Conservation (phyloP, 169 alveolate genomes). For the Plasmodium vinckei region DNA sequence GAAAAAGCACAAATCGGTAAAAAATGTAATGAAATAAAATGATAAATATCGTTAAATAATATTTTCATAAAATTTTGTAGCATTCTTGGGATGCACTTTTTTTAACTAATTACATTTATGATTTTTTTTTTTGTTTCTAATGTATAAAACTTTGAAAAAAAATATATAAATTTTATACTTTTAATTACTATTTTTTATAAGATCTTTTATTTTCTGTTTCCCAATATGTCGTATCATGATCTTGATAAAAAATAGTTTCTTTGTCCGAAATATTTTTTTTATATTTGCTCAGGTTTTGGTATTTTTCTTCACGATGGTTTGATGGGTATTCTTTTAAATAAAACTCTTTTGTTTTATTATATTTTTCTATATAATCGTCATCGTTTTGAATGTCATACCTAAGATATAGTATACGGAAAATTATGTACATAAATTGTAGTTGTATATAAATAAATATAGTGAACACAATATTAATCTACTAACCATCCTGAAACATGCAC, state of each 20-base stretch:
- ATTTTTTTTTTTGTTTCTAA: too few relatives aligned
- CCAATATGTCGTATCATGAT: slow-evolving; percentile 28
- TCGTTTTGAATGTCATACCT: slow-evolving; percentile 69
- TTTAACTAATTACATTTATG: too few relatives aligned
- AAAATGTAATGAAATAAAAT: too few relatives aligned
- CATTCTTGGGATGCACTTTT: too few relatives aligned
- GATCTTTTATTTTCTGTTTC: slow-evolving; percentile 46
- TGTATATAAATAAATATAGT: background rate
- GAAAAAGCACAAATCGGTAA: too few relatives aligned
- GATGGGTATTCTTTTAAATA: slow-evolving; percentile 39
- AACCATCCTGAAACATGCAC: slow-evolving; percentile 75
- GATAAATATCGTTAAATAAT: too few relatives aligned
- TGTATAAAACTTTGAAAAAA: too few relatives aligned
- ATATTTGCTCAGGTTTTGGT: slow-evolving; percentile 7
- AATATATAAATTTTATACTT: too few relatives aligned
- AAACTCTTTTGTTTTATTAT: slow-evolving; percentile 35
- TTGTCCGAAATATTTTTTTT: slow-evolving; percentile 39
- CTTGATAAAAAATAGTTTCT: slow-evolving; percentile 49
- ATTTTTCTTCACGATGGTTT: slow-evolving; percentile 4
- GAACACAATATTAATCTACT: background rate
- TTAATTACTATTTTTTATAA: background rate
- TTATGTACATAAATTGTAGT: background rate
- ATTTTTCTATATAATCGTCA: slow-evolving; percentile 23
- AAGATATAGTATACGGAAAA: slow-evolving; percentile 1
- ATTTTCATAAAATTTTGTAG: too few relatives aligned